Percentiles rank a stretch among this genome's conserved stretches.
phyloP scores from a whole-genome alignment of 305 asterid species.

The Solanum hybrid region DNA sequence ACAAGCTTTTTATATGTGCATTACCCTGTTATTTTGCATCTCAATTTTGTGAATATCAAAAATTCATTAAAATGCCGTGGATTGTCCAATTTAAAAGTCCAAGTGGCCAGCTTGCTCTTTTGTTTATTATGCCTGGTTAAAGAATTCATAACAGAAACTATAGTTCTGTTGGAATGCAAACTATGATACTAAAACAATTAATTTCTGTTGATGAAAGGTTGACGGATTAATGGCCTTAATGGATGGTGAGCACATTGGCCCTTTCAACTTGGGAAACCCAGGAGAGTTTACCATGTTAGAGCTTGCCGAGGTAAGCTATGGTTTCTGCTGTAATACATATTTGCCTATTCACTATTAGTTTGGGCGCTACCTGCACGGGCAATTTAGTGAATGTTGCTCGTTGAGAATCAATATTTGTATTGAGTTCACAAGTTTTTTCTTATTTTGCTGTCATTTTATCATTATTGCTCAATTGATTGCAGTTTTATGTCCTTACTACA shows the following conservation, averaged over 20 bases:
- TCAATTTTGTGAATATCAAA: not conserved
- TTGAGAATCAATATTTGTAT: not conserved
- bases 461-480: not conserved
- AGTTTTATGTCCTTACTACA: not conserved
- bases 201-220: slow-evolving; percentile 36
- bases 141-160: not conserved
- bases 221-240: slow-evolving; percentile 84
- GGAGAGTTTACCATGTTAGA: slow-evolving; percentile 94
- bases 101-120: not conserved
- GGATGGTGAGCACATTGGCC: slow-evolving; percentile 92
- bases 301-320: slow-evolving; percentile 64
- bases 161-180: not conserved
- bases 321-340: not conserved
- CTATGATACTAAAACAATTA: not conserved
- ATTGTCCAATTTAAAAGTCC: not conserved
- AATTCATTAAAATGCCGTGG: not conserved
- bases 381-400: not conserved
- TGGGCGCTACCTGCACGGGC: not conserved
- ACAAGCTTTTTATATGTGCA: not conserved
- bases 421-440: not conserved
- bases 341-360: not conserved
- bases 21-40: not conserved
- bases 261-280: slow-evolving; percentile 93
- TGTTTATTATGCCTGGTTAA: not conserved
- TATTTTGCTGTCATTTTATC: not conserved